Evolutionary conservation across 805 yeast species (phyloP).

Genomic region (Starmerella tilneyi): DNA sequence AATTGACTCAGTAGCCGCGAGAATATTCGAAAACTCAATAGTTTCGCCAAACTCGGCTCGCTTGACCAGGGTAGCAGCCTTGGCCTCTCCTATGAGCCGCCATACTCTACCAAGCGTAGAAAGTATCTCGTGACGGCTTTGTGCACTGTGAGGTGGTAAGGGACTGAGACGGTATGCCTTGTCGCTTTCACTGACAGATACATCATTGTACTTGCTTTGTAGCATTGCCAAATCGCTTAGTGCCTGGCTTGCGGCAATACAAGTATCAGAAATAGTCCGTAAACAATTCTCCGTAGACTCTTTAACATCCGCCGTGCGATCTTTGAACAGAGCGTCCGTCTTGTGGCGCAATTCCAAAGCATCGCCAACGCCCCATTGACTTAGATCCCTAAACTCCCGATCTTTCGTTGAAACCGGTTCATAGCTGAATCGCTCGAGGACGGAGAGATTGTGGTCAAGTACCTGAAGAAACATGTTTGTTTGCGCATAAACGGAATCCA

Average conservation of each 20-base stretch:
- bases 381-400: neutral
- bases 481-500: conserved; percentile 20
- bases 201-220: neutral
- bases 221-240: neutral
- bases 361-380: neutral
- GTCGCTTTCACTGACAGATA: neutral
- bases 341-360: neutral
- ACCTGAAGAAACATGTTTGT: conserved; percentile 21
- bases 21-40: neutral
- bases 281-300: neutral
- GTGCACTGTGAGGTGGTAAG: conserved; percentile 6
- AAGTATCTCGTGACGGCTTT: neutral
- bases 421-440: conserved; percentile 5
- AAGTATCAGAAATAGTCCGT: neutral
- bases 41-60: neutral
- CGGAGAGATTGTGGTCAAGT: conserved; percentile 21
- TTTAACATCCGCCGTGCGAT: neutral
- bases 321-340: neutral
- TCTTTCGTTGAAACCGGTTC: neutral
- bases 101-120: neutral
- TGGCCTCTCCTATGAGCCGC: neutral
- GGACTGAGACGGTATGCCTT: conserved; percentile 14
- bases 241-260: neutral
- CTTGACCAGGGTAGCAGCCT: conserved; percentile 2
- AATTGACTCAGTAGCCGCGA: conserved; percentile 10